These are phyloP conservation scores for Cyamopsis tetragonoloba DNA, from an alignment of 306 rosid species.

Conservation along the genomic window DNA sequence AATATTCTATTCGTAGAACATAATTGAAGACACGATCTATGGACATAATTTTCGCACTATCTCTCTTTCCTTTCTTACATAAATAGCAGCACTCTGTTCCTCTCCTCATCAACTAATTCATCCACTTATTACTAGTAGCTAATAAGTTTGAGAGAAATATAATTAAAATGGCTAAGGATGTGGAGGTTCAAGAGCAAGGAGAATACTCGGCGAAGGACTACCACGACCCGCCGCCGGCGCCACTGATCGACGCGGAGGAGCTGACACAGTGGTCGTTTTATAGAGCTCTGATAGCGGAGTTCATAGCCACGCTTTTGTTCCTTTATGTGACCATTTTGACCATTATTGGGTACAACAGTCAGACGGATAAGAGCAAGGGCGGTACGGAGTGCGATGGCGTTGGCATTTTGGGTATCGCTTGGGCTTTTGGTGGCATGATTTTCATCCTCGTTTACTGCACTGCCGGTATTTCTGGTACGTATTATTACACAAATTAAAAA, in stretches of 20 bases:
- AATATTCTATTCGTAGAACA: too few species aligned
- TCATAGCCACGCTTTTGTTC: constrained; percentile 86
- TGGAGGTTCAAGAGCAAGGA: constrained; percentile 60
- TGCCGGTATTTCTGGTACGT: constrained; percentile 76
- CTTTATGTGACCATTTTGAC: constrained; percentile 81
- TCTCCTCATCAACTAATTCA: constrained; percentile 5
- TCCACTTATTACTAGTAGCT: background rate
- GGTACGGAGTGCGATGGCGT: constrained; percentile 60
- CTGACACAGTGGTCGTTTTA: constrained; percentile 74
- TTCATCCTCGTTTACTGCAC: constrained; percentile 97
- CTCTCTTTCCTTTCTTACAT: constrained; percentile 33
- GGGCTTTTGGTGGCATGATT: constrained; percentile 99
- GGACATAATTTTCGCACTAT: background rate
- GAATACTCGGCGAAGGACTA: constrained; percentile 77
- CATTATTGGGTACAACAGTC: constrained; percentile 66
- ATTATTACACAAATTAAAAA: too few species aligned
- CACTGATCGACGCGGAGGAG: constrained; percentile 68
- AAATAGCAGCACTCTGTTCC: constrained; percentile 41
- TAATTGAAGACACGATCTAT: too few species aligned
- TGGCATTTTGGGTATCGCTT: constrained; percentile 85
- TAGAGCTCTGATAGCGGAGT: constrained; percentile 84
- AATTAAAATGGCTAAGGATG: constrained; percentile 50
- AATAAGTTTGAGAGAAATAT: background rate
- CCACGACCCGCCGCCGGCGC: constrained; percentile 86
- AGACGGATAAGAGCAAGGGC: background rate